Conservation (phyloP, 2,329 filamentous ascomycete genomes). For the Exophiala alcalophila region DNA sequence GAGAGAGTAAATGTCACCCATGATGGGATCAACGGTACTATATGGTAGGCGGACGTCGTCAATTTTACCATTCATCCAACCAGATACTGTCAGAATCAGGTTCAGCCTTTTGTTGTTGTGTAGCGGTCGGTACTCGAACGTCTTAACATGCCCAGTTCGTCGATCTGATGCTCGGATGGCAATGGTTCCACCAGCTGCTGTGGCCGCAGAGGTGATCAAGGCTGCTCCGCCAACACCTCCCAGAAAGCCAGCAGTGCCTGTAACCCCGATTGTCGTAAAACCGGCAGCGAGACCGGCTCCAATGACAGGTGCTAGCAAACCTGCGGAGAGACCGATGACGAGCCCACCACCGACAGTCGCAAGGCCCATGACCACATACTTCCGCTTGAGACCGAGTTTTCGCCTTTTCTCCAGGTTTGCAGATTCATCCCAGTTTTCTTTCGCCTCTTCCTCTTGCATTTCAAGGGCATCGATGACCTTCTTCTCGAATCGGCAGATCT, state of each 20-base stretch:
- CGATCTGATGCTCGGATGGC: conserved; percentile 80
- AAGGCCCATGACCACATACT: conserved; percentile 92
- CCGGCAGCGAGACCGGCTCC: conserved; percentile 90
- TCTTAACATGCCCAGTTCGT: conserved; percentile 86
- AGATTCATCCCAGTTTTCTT: conserved; percentile 97
- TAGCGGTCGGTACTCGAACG: conserved; percentile 92
- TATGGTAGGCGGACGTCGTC: conserved; percentile 94
- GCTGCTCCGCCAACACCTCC: conserved; percentile 90
- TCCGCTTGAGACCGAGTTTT: conserved; percentile 75
- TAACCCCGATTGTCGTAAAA: conserved; percentile 90
- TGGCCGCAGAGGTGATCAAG: conserved; percentile 86
- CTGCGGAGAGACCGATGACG: conserved; percentile 92
- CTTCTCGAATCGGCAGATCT: conserved; percentile 96
- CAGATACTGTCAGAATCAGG: conserved; percentile 88
- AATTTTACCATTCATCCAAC: conserved; percentile 97
- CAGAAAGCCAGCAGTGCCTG: conserved; percentile 82
- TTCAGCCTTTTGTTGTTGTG: conserved; percentile 99
- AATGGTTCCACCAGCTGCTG: conserved; percentile 81
- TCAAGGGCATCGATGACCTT: conserved; percentile 93
- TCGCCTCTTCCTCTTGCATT: conserved; percentile 92
- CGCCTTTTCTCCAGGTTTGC: conserved; percentile 85
- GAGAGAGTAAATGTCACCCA: conserved; percentile 97
- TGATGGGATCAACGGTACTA: conserved; percentile 93
- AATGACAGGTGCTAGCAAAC: conserved; percentile 86
- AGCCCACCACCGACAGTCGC: conserved; percentile 93